phyloP scores from a whole-genome alignment of 2,329 filamentous ascomycete genomes.

The Clonostachys chloroleuca region DNA sequence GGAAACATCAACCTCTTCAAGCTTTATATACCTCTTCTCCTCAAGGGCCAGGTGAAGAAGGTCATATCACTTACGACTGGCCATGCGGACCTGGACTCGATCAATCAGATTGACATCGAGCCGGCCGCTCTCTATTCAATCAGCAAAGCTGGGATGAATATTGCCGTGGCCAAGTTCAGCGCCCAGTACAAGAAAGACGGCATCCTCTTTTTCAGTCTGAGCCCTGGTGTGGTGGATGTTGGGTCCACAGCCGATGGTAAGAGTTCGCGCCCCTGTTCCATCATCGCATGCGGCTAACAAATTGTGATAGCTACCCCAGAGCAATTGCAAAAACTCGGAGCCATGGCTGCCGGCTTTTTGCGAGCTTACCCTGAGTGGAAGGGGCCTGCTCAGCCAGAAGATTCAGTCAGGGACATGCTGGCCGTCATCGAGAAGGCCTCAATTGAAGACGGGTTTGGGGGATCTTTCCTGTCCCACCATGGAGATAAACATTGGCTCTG shows the following conservation, averaged over 20 bases:
- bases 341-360: neutral
- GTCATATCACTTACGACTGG: conserved; percentile 42
- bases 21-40: conserved; percentile 39
- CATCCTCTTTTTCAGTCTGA: conserved; percentile 9
- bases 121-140: conserved; percentile 2
- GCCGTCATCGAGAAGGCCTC: neutral
- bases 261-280: neutral
- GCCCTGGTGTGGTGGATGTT: neutral
- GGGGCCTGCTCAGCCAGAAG: neutral
- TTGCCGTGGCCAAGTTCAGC: conserved; percentile 4
- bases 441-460: neutral
- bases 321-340: neutral
- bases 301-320: neutral
- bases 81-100: conserved; percentile 35
- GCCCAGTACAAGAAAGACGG: conserved; percentile 1
- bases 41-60: conserved; percentile 43
- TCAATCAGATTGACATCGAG: conserved; percentile 13
- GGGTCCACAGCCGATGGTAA: neutral
- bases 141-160: conserved; percentile 4
- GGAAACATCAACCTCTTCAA: conserved; percentile 35
- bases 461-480: neutral
- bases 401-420: conserved; percentile 1
- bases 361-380: neutral
- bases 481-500: conserved; percentile 1
- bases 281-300: neutral